Percentiles rank a stretch among this genome's conserved stretches.
These are phyloP conservation scores for Cucurbita ficifolia DNA, from an alignment of 306 rosid species.

Conservation along the genomic window DNA sequence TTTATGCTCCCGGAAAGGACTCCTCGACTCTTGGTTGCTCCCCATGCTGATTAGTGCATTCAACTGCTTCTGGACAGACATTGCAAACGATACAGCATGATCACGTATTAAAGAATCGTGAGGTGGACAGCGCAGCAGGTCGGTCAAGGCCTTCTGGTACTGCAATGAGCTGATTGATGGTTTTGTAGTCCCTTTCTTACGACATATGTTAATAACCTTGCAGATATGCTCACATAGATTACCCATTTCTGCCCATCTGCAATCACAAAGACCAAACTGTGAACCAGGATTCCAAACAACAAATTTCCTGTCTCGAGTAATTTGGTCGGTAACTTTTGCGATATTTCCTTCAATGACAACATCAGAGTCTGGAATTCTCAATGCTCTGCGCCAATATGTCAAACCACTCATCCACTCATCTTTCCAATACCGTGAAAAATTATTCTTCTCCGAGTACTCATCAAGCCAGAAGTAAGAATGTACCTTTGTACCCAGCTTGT, in stretches of 20 bases:
- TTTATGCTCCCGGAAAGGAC: conserved; percentile 17
- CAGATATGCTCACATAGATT: conserved; percentile 68
- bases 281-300: conserved; percentile 68
- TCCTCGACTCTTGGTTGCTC: conserved; percentile 12
- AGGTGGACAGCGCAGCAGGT: conserved; percentile 59
- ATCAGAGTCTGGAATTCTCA: conserved; percentile 51
- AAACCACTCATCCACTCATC: conserved; percentile 81
- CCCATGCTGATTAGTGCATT: conserved; percentile 26
- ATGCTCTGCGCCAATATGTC: conserved; percentile 77
- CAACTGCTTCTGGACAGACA: conserved; percentile 55
- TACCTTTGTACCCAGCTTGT: conserved; percentile 75
- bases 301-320: conserved; percentile 32
- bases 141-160: conserved; percentile 46
- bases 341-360: conserved; percentile 38
- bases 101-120: conserved; percentile 70
- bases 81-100: conserved; percentile 67
- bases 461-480: conserved; percentile 89
- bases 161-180: conserved; percentile 59
- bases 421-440: conserved; percentile 72
- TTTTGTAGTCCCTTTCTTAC: conserved; percentile 20
- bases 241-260: conserved; percentile 74
- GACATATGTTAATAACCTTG: conserved; percentile 41
- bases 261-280: conserved; percentile 53
- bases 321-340: conserved; percentile 48
- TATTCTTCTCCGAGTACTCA: conserved; percentile 73